phyloP scores from a whole-genome alignment of 768 basidiomycete genomes.

The Boletus fagicola region DNA sequence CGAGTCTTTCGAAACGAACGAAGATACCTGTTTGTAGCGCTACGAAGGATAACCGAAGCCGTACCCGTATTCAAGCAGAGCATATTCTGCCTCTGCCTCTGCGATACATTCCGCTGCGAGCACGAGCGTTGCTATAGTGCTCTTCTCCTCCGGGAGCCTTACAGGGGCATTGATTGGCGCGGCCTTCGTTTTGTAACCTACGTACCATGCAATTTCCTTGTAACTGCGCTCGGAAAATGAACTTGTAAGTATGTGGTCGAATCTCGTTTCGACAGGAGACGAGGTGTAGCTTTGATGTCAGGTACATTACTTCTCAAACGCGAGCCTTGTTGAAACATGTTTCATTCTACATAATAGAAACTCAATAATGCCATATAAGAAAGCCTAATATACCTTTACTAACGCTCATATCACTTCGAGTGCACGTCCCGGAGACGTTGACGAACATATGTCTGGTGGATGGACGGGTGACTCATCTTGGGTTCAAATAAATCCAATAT shows the following conservation, averaged over 20 bases:
- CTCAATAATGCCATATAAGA: not conserved
- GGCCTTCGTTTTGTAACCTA: constrained; percentile 23
- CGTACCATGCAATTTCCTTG: not conserved
- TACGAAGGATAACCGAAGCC: not conserved
- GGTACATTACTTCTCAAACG: not conserved
- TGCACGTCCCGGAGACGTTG: not conserved
- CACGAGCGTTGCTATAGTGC: not conserved
- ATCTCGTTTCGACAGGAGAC: not conserved
- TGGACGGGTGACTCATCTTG: not conserved
- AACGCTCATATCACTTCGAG: not conserved
- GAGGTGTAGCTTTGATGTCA: not conserved
- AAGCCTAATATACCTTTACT: no score
- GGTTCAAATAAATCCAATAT: not conserved
- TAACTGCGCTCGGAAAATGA: not conserved
- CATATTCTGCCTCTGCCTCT: not conserved
- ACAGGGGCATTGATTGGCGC: constrained; percentile 11
- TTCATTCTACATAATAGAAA: not conserved
- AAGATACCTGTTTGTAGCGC: not conserved
- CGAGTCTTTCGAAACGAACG: not conserved
- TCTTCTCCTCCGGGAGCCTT: not conserved
- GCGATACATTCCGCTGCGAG: not conserved
- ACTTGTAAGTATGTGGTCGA: not conserved
- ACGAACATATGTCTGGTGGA: not conserved
- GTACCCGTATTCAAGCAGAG: not conserved
- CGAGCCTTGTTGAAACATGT: constrained; percentile 1